Base-by-base conservation (phyloP, 2,329 filamentous ascomycete genomes). In the Chaetomium globosum region DNA sequence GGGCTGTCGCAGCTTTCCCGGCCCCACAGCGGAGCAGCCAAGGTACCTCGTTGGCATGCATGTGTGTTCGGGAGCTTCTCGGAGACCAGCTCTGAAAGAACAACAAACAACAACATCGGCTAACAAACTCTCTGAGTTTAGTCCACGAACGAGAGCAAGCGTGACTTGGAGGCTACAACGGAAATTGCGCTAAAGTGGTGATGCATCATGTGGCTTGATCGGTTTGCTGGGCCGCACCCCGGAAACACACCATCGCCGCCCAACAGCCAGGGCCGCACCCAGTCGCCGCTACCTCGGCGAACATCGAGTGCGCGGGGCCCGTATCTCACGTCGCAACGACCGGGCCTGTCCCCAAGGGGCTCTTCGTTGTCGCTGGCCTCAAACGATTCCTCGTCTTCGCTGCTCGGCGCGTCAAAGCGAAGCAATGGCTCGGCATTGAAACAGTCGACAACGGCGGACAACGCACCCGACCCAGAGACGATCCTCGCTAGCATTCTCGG, bases 191-290 rank as follows among this genome's bases (percentile, higher is more conserved):
- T 30, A 49, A 54, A 49, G 46, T n/a, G 36, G n/a, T 26, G 58
- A 61, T 64, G 67, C 73, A 78, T 73, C 73, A 96, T 96, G 92
- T 97, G 93, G 93, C 87, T 96, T 75, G 93, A 97, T 80, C 89
- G 93, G 76, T 87, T 96, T 70, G 89, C 90, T 69, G 87, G 85
- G 72, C 88, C 90, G 77, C 85, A 76, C 80, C 86, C 78, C 67
- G 80, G 78, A 69, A 82, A 85, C 64, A 83, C 85, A 68, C 86
- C 87, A 65, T 85, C 78, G 21, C 67, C 67, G 33, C 66, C 87
- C 66, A 83, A 83, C 66, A 82, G 83, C 66, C 66, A 67, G 59
- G 87, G 84, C 75, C 87, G 92, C 75, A 81, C 89, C 58, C 90
- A 87, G 74, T 93, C 92, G 68, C 90, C 91, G 56, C 83, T 88